Conservation (phyloP, 2,329 filamentous ascomycete genomes). For the Sporothrix euskadiensis region DNA sequence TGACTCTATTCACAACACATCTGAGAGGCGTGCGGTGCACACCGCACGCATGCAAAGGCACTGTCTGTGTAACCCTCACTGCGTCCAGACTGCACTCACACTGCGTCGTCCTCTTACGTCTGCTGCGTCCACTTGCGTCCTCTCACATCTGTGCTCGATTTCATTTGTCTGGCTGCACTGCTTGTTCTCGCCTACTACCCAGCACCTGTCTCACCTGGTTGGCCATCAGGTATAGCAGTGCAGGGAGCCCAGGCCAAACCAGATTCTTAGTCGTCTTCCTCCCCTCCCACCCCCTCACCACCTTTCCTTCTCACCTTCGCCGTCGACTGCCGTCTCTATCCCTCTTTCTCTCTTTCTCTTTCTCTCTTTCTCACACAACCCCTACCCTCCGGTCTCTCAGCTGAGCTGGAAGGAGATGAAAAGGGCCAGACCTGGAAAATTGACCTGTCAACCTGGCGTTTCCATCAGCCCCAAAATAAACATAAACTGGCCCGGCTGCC, state of each 20-base stretch:
- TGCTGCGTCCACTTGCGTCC: neutral
- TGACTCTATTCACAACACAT: neutral
- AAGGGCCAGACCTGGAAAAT: neutral
- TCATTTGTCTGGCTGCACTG: neutral
- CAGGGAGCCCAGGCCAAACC: neutral
- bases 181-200: neutral
- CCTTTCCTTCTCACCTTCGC: neutral
- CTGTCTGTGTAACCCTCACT: slow-evolving; percentile 4
- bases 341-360: neutral
- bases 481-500: slow-evolving; percentile 8
- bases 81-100: neutral
- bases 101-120: neutral
- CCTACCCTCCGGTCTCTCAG: neutral
- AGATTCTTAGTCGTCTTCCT: neutral
- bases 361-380: neutral
- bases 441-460: slow-evolving; percentile 17
- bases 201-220: neutral
- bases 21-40: neutral
- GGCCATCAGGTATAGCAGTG: neutral
- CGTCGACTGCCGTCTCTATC: neutral
- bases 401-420: neutral
- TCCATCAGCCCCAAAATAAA: slow-evolving; percentile 2
- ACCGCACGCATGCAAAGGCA: neutral
- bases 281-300: neutral
- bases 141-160: neutral